Conservation (phyloP, 805 yeast genomes). For the Ogataea dorogensis region DNA sequence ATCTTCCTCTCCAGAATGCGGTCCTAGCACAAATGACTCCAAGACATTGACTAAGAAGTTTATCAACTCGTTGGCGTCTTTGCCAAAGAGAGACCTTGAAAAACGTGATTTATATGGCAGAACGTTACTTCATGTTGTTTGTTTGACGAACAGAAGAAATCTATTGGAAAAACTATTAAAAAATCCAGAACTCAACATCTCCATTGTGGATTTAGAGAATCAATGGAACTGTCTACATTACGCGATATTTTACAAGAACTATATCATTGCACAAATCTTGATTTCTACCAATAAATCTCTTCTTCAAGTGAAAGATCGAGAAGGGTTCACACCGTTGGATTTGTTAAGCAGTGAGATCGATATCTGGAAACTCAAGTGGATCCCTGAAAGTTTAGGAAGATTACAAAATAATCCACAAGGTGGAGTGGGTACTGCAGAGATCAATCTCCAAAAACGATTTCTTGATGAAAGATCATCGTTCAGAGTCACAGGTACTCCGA, state of each 20-base stretch:
- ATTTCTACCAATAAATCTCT: slow-evolving; percentile 32
- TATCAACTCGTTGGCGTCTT: slow-evolving; percentile 21
- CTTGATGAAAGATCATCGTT: slow-evolving; percentile 5
- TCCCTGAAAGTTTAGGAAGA: slow-evolving; percentile 28
- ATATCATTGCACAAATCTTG: slow-evolving; percentile 50
- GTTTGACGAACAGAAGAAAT: slow-evolving; percentile 49
- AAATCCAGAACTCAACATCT: slow-evolving; percentile 45
- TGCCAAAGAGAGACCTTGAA: slow-evolving; percentile 39
- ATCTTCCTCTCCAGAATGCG: slow-evolving; percentile 10
- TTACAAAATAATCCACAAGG: slow-evolving; percentile 25
- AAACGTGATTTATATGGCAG: slow-evolving; percentile 69
- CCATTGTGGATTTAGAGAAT: slow-evolving; percentile 63
- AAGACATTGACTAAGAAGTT: slow-evolving; percentile 17
- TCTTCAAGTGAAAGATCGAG: slow-evolving; percentile 62
- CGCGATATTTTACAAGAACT: slow-evolving; percentile 56
- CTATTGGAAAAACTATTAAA: slow-evolving; percentile 45
- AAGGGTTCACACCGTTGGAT: slow-evolving; percentile 71
- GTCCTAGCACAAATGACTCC: slow-evolving; percentile 3
- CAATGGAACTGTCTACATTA: slow-evolving; percentile 82
- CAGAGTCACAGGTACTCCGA: slow-evolving; percentile 4
- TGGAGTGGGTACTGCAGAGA: slow-evolving; percentile 12
- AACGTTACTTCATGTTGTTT: slow-evolving; percentile 55
- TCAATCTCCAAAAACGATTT: slow-evolving; percentile 33
- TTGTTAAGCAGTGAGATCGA: slow-evolving; percentile 47
- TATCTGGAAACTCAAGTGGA: slow-evolving; percentile 37